Base-by-base conservation (phyloP, 768 basidiomycete genomes). In the Kwoniella europaea region DNA sequence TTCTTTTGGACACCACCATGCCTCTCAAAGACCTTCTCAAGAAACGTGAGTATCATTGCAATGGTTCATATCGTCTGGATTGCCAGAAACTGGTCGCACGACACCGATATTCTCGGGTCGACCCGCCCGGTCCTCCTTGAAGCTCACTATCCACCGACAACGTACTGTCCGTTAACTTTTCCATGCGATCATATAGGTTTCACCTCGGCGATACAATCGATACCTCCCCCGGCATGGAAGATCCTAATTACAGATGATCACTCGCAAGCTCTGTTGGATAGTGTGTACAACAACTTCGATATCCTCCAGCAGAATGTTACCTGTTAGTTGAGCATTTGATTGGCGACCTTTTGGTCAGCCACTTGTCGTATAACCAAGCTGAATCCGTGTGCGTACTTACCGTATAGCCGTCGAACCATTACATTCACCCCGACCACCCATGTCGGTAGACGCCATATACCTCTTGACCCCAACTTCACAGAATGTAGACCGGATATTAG, bases 241-340 rank as follows among this genome's bases (percentile, higher is more conserved):
- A 91, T 97, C 76, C 89, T 98, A 55, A 94, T 99, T 69, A 92
- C 98, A 64, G 97, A 99, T 83, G 93, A 94, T 74, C 89, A 92
- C 84, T 91, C 94, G 27, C 91, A 94, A 84, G 89, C 88, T 81
- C 85, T 98, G 65, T 84, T 99, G 57, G 88, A 90, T 71, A 89
- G 91, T 10, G 93, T 95, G 3, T 87, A 98, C 76, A 94, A 93
- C 85, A 91, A 93, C 81, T 94, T 92, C 77, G 96, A 99, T 82
- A 92, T 98, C 67, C 84, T 98, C 67, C 91, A 94, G 83, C 93
- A 97, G 87, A 95, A 95, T 86, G 93, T 98, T 54, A 97, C 94
- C 57, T 88, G 96, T 97, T 85, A 82, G 93, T 87, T 5, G 16
- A 24, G 2, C n/a, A 41, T 20, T 5, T 58, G 52, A 27, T 35